Evolutionary conservation across 257 asterid species (phyloP).

Genomic region (Solanum boliviense): DNA sequence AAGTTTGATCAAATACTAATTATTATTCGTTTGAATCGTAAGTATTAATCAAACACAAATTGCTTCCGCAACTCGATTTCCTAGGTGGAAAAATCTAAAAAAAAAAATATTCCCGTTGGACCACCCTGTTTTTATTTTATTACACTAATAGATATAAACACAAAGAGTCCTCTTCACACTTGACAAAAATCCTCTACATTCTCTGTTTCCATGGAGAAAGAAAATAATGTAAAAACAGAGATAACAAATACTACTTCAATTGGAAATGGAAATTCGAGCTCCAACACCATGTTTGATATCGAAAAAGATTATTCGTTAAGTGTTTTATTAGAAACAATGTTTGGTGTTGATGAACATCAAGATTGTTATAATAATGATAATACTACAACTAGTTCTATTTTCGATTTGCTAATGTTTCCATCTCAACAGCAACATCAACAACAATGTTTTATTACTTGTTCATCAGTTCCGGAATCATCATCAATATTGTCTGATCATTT

Average conservation of each 20-base stretch:
- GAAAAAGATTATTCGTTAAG: neutral
- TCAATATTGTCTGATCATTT: slow-evolving; percentile 5
- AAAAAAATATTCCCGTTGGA: neutral
- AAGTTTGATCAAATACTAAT: neutral
- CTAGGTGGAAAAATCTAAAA: neutral
- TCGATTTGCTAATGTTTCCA: neutral
- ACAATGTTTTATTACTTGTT: neutral
- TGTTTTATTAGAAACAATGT: neutral
- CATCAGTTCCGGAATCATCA: slow-evolving; percentile 2
- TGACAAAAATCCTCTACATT: neutral
- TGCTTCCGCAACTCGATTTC: neutral
- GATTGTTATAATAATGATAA: too few species aligned
- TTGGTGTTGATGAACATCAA: neutral
- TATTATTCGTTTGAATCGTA: neutral
- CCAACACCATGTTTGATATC: neutral
- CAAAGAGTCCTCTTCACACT: neutral
- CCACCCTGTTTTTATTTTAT: too few species aligned
- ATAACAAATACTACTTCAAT: neutral
- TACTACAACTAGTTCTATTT: neutral
- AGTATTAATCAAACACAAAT: neutral
- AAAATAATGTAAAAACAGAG: neutral
- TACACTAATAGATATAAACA: neutral
- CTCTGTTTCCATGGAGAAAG: neutral
- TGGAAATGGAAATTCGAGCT: neutral
- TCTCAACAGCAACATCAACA: neutral